phyloP scores from a whole-genome alignment of 257 asterid genomes.

The Gardenia jasminoides region DNA sequence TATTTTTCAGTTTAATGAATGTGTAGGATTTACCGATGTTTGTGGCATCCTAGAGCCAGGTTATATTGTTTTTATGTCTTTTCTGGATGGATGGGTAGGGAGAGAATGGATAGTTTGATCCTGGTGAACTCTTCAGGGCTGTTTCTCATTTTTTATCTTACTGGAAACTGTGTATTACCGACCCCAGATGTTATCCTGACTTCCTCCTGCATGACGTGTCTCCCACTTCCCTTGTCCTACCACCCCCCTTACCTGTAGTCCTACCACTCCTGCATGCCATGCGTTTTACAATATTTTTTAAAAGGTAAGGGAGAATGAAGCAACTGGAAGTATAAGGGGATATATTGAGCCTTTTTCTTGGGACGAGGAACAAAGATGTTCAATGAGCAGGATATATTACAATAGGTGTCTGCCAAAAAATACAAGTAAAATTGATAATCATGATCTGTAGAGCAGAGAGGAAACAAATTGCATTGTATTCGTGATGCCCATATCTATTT shows the following conservation, averaged over 20 bases:
- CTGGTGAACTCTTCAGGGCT: not conserved
- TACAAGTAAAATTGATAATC: not conserved
- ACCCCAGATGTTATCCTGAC: not conserved
- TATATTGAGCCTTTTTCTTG: not conserved
- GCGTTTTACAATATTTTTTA: not conserved
- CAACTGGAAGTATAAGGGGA: not conserved
- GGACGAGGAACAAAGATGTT: not conserved
- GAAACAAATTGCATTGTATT: not conserved
- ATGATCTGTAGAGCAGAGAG: not conserved
- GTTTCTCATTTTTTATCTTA: not conserved
- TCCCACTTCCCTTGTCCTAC: not conserved
- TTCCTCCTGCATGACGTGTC: not conserved
- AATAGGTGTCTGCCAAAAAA: too few species aligned
- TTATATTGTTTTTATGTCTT: too few species aligned
- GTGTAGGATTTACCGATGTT: not conserved
- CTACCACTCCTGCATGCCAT: not conserved
- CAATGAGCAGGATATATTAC: not conserved
- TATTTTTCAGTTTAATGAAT: too few species aligned
- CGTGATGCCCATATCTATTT: not conserved
- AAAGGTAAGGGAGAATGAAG: not conserved
- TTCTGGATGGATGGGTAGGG: not conserved
- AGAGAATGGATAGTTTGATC: not conserved
- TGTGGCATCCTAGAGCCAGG: not conserved
- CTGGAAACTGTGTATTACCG: not conserved
- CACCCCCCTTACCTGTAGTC: not conserved